Evolutionary conservation across 331 rosid species (phyloP).

Genomic region (Erythrophleum ivorense): DNA sequence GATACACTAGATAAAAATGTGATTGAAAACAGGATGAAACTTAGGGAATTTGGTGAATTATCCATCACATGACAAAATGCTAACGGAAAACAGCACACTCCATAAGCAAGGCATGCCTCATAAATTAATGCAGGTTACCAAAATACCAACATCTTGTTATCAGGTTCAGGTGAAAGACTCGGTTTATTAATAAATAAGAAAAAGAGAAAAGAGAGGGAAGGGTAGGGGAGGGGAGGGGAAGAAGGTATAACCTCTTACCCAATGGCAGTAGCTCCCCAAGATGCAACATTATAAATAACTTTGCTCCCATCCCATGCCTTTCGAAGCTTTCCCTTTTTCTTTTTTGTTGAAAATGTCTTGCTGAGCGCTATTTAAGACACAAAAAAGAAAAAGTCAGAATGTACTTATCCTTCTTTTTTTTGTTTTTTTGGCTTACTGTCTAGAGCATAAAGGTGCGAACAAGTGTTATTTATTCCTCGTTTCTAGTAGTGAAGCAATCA

Average conservation of each 20-base stretch:
- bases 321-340: conserved; percentile 90
- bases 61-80: conserved; percentile 18
- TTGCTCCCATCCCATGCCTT: conserved; percentile 99
- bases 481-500: conserved; percentile 28
- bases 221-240: neutral
- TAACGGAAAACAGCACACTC: conserved; percentile 17
- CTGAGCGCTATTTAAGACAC: conserved; percentile 69
- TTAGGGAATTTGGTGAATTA: conserved; percentile 7
- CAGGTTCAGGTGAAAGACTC: conserved; percentile 12
- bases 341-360: conserved; percentile 90
- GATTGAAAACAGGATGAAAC: neutral
- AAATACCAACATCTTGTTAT: neutral
- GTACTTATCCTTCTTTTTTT: neutral
- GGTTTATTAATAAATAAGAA: neutral
- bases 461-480: conserved; percentile 19
- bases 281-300: conserved; percentile 93
- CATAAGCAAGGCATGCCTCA: conserved; percentile 13
- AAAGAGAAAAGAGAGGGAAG: neutral
- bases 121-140: conserved; percentile 6
- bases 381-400: conserved; percentile 31
- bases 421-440: neutral
- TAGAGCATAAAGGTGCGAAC: neutral
- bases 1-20: conserved; percentile 2
- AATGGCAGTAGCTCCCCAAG: conserved; percentile 98
- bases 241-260: conserved; percentile 59